phyloP scores from a whole-genome alignment of 164 flowering plant species.

The Berberis thunbergii region DNA sequence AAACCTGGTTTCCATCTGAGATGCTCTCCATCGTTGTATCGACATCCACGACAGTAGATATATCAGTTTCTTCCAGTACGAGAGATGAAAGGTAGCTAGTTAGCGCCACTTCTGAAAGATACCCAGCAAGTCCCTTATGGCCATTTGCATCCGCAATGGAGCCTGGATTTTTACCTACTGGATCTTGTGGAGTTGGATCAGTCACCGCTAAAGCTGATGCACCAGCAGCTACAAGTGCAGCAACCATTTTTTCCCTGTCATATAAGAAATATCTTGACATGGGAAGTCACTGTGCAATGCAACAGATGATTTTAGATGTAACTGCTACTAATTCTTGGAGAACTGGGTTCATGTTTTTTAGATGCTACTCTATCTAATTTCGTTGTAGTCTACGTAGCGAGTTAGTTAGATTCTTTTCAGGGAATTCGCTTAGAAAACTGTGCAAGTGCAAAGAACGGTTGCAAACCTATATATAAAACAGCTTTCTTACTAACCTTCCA shows the following conservation, averaged over 20 bases:
- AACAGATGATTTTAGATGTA: too few relatives aligned
- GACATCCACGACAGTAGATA: conserved; percentile 58
- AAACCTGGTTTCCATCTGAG: conserved; percentile 17
- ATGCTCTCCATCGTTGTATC: conserved; percentile 51
- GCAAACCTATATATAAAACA: too few relatives aligned
- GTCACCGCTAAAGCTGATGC: conserved; percentile 49
- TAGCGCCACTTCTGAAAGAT: conserved; percentile 79
- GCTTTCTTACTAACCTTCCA: conserved; percentile 50
- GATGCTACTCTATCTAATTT: too few relatives aligned
- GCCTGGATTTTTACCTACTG: conserved; percentile 72
- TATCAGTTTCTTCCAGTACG: conserved; percentile 60
- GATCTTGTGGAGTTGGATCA: conserved; percentile 77
- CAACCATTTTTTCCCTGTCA: conserved; percentile 77
- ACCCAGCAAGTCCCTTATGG: conserved; percentile 91
- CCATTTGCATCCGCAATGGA: conserved; percentile 66
- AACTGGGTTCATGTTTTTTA: too few relatives aligned
- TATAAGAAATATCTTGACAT: background rate
- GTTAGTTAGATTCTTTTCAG: too few relatives aligned
- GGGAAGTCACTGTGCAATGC: too few relatives aligned
- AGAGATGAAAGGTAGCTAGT: conserved; percentile 85
- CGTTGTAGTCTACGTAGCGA: too few relatives aligned
- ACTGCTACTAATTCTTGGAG: too few relatives aligned
- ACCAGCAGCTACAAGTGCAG: too few relatives aligned
- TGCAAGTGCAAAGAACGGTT: too few relatives aligned
- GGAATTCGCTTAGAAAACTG: too few relatives aligned